These are phyloP conservation scores for Aureobasidium sp. DNA, from an alignment of 2,329 filamentous ascomycete species.

Conservation along the genomic window DNA sequence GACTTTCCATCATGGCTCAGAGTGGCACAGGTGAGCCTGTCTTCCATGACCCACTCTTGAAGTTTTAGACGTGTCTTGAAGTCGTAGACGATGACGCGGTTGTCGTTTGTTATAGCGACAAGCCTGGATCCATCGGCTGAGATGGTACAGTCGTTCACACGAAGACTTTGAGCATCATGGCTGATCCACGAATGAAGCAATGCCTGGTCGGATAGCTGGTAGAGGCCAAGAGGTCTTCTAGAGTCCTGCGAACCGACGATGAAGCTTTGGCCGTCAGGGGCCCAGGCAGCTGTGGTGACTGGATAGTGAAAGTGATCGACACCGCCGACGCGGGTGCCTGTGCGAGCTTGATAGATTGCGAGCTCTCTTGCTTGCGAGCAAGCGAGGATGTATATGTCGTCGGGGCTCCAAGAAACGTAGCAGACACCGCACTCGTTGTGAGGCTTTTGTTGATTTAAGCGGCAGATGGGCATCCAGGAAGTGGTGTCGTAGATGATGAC, in stretches of 20 bases:
- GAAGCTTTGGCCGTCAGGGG: slow-evolving; percentile 65
- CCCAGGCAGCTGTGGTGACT: slow-evolving; percentile 86
- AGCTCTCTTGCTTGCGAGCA: slow-evolving; percentile 46
- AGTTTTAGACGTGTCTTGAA: slow-evolving; percentile 64
- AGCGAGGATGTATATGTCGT: slow-evolving; percentile 76
- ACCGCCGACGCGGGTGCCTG: slow-evolving; percentile 53
- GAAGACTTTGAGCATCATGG: slow-evolving; percentile 20
- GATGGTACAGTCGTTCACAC: slow-evolving; percentile 78
- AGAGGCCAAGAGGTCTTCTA: slow-evolving; percentile 54
- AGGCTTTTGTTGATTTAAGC: slow-evolving; percentile 40
- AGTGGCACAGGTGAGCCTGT: slow-evolving; percentile 66
- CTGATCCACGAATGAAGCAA: slow-evolving; percentile 11
- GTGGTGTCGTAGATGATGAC: slow-evolving; percentile 76
- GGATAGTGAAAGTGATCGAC: slow-evolving; percentile 70
- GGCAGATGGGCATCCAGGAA: slow-evolving; percentile 56
- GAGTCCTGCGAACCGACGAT: slow-evolving; percentile 70
- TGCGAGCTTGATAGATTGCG: slow-evolving; percentile 28
- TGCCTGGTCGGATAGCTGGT: slow-evolving; percentile 16
- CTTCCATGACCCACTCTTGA: slow-evolving; percentile 61
- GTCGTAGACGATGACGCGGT: slow-evolving; percentile 73
- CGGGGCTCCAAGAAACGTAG: slow-evolving; percentile 83
- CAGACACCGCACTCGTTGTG: slow-evolving; percentile 57
- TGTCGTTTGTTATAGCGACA: slow-evolving; percentile 64
- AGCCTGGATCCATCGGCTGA: slow-evolving; percentile 72
- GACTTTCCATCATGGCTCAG: slow-evolving; percentile 74